Base-by-base conservation (phyloP, 1,284 basidiomycete species). In the Trametes hirsuta region DNA sequence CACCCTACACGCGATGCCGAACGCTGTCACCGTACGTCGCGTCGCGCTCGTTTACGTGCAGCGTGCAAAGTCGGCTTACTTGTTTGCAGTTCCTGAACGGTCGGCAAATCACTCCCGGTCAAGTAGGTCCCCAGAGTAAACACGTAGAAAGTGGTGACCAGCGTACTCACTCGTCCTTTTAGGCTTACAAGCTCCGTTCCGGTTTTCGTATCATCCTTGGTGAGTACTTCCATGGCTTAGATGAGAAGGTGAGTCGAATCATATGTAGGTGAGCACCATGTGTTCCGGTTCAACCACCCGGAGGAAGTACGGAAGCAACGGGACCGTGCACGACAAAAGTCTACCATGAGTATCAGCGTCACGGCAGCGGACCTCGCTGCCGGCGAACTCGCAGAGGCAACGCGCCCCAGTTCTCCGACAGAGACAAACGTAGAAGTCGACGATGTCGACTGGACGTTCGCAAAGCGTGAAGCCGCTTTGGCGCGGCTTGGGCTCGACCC, bases 261-360 rank as follows among this genome's bases (percentile, higher is more conserved):
- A 44, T 50, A 5, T 47, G 40, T 63, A 93, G 96, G 97, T 55
- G 96, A 98, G 69, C 91, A 96, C 65, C 97, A 99, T 76, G 95
- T 98, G 57, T 99, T 99, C 76, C 87, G 97, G 15, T 98, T 98
- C 79, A 98, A 97, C 72, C 93, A 96, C 70, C 95, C 95, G 0
- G 94, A 95, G 72, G 93, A 96, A 70, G 96, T 97, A 53, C 88
- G 95, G 63, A 95, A 94, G 68, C 90, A 90, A 68, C 85, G 95
- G 52, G 87, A 95, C 73, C 88, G 92, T 45, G 85, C 87, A 2
- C 87, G 86, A 3, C 80, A 82, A 53, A 87, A 82, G 73, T 90
- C 88, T 12, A 87, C 81, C 71, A 73, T 93, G 71, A 85, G 86
- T 54, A 74, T 86, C 55, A 87, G 84, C 62, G 72, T 87, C 22